Percentiles rank a stretch among this genome's conserved stretches.
Conservation (phyloP, 345 rosid species). For the Melastoma malabathricum region DNA sequence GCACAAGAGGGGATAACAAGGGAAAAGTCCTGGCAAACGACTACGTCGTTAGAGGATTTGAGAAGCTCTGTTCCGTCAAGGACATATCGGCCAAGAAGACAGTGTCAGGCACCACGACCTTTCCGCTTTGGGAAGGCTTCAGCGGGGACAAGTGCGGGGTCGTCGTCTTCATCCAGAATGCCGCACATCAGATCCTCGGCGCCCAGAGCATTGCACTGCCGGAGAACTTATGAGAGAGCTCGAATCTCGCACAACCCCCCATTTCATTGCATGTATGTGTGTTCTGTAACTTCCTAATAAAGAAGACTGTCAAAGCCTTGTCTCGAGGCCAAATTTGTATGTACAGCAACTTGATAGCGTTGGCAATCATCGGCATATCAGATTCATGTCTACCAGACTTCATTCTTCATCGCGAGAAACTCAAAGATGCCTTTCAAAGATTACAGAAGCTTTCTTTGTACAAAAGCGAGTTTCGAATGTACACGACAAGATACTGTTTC, state of each 20-base stretch:
- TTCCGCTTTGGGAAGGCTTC: conserved; percentile 69
- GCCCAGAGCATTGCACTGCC: conserved; percentile 54
- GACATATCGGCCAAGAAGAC: conserved; percentile 51
- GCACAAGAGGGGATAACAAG: conserved; percentile 59
- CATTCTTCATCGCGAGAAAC: too few species aligned
- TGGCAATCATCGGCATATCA: too few species aligned
- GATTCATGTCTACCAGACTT: too few species aligned
- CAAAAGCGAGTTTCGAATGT: too few species aligned
- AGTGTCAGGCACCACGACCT: conserved; percentile 46
- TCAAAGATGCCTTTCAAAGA: too few species aligned
- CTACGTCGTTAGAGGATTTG: conserved; percentile 61
- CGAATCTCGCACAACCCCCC: neutral
- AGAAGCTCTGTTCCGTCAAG: conserved; percentile 55
- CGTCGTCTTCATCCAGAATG: conserved; percentile 59
- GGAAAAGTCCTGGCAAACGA: conserved; percentile 61
- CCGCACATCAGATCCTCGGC: conserved; percentile 55
- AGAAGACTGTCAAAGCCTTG: too few species aligned
- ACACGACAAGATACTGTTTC: too few species aligned
- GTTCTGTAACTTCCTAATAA: neutral
- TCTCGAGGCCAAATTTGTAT: too few species aligned
- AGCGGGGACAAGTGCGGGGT: conserved; percentile 50
- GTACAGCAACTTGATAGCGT: too few species aligned
- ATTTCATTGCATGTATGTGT: neutral
- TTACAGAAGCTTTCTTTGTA: too few species aligned
- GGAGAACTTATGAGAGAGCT: conserved; percentile 27